Base-by-base conservation (phyloP, 257 asterid genomes). In the Solanum paucissectum region DNA sequence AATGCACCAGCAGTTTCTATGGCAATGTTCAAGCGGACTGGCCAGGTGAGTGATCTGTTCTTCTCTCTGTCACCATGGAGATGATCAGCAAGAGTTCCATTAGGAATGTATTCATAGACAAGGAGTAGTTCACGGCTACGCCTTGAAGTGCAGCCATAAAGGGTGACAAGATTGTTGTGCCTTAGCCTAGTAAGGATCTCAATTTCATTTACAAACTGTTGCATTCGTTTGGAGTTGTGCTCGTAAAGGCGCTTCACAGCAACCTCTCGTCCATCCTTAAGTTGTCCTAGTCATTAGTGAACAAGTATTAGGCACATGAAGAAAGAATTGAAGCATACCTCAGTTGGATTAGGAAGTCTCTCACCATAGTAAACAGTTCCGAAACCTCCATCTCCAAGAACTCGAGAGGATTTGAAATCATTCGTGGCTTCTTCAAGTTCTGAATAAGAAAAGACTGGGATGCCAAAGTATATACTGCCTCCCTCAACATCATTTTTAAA, bases 151-250 rank as follows among this genome's bases (percentile, higher is more conserved):
- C 87, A 64, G 25, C 87, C 87, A 20, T 84, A 84, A 9, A 84
- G 87, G 1, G 77, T 62, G 25, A 84, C 79, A 62, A 84, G 77
- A 84, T 84, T 84, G 16, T 2, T 64, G 62, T 84, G 87, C 87
- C 89, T 83, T 23, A 83, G 27, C 6, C 84, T 73, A 13, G 88
- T 88, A 10, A 88, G 90, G 36, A 84, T 84, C 75, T 84, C 87
- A 18, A 84, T 62, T 37, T 84, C 87, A 84, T 84, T 84, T 36
- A 84, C 38, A 62, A 84, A 84, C 79, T 62, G 87, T 25, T 84
- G 27, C 62, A 84, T 62, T 84, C 2, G 73, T n/a, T 84, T 25
- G 60, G 29, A 36, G 58, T 84, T 84, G 34, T 58, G 79, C 77
- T 84, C 79, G 9, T 84, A 62, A 0, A 84, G 75, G 25, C 87